These are phyloP conservation scores for Gastrolobium villosum DNA, from an alignment of 306 rosid species.

Conservation along the genomic window DNA sequence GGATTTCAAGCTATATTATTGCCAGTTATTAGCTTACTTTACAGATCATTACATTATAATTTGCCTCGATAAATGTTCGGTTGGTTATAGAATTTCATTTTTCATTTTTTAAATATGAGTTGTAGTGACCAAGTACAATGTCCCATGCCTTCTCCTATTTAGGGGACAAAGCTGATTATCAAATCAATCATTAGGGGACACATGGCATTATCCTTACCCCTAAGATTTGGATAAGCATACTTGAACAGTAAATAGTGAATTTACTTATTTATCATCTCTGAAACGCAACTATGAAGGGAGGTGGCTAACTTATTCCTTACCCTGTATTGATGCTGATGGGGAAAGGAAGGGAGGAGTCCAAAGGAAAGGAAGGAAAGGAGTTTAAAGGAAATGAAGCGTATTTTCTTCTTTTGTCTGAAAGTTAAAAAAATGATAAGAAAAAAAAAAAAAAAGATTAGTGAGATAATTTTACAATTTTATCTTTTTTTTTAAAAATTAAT, in stretches of 20 bases:
- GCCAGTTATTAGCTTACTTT: neutral
- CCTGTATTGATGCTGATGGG: neutral
- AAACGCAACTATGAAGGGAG: neutral
- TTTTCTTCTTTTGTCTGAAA: too few relatives aligned
- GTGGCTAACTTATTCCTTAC: constrained; percentile 25
- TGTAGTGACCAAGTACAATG: constrained; percentile 34
- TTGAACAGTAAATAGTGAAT: neutral
- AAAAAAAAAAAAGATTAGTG: too few relatives aligned
- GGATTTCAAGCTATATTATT: neutral
- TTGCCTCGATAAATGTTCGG: constrained; percentile 11
- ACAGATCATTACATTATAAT: neutral
- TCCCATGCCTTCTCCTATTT: constrained; percentile 6
- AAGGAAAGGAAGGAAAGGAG: too few relatives aligned
- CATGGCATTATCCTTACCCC: constrained; percentile 12
- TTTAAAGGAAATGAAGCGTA: too few relatives aligned
- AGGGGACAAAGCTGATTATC: constrained; percentile 42
- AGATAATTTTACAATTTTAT: too few relatives aligned
- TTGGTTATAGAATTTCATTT: constrained; percentile 1
- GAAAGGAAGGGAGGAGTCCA: too few relatives aligned
- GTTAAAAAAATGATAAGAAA: too few relatives aligned
- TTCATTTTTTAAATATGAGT: neutral
- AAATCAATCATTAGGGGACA: constrained; percentile 17
- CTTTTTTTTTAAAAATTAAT: too few relatives aligned
- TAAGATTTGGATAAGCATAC: constrained; percentile 34
- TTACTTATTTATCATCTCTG: neutral